Conservation (phyloP, 2,329 filamentous ascomycete species). For the Nannizziopsis barbatae region DNA sequence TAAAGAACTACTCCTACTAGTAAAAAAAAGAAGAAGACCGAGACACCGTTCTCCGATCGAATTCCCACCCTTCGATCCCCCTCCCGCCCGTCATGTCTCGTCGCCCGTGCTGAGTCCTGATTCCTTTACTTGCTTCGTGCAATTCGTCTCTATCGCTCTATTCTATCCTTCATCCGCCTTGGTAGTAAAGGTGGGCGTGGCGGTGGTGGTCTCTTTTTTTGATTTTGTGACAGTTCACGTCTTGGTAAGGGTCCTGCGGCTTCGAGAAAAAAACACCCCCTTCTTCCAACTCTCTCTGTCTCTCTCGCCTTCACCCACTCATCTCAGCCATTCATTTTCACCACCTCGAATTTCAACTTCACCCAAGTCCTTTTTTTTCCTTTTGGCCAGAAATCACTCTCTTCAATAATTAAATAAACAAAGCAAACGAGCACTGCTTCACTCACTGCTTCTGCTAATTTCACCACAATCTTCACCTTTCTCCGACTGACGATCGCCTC, state of each 20-base stretch:
- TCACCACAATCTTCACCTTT: background rate
- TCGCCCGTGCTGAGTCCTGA: conserved; percentile 2
- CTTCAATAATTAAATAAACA: too few species aligned
- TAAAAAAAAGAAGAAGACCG: background rate
- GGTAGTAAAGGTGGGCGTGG: background rate
- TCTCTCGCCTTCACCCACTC: background rate
- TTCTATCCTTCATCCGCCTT: background rate
- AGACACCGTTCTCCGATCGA: background rate
- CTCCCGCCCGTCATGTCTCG: background rate
- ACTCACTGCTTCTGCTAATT: background rate
- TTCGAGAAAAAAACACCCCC: background rate
- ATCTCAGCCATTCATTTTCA: background rate
- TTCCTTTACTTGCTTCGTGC: conserved; percentile 16
- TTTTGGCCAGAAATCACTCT: too few species aligned
- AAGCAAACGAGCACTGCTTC: background rate
- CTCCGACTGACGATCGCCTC: background rate
- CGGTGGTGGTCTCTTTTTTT: background rate
- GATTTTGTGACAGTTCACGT: conserved; percentile 10
- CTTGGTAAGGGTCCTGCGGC: conserved; percentile 7
- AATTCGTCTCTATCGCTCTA: conserved; percentile 18
- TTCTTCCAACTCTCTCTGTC: background rate
- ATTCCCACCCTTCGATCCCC: background rate
- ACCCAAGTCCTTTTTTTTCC: background rate
- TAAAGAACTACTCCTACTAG: too few species aligned
- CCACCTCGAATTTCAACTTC: background rate